Evolutionary conservation across 2,329 filamentous ascomycete species (phyloP).

Genomic region (Pseudogymnoascus sp.): DNA sequence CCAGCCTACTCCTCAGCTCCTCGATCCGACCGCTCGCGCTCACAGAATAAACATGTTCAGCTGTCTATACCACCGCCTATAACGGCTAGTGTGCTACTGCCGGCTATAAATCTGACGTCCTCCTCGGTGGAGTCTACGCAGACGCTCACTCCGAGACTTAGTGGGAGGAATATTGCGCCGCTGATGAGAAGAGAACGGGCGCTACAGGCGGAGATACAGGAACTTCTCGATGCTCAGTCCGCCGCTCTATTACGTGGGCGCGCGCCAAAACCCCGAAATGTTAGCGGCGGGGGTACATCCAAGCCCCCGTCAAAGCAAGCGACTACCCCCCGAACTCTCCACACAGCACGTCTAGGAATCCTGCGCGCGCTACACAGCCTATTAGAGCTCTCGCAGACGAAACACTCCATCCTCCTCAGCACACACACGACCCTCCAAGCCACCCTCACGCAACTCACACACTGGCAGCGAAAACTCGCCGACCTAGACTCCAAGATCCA

Average conservation of each 20-base stretch:
- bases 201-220: conserved; percentile 49
- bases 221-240: conserved; percentile 50
- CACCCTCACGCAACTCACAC: background rate
- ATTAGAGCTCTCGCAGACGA: background rate
- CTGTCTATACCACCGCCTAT: conserved; percentile 7
- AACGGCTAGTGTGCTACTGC: conserved; percentile 9
- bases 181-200: conserved; percentile 37
- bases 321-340: background rate
- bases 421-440: background rate
- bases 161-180: background rate
- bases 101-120: background rate
- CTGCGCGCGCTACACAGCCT: background rate
- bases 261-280: background rate
- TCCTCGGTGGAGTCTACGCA: conserved; percentile 1
- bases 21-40: background rate
- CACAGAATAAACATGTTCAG: background rate
- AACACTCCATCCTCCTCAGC: background rate
- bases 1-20: background rate
- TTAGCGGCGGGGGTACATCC: background rate
- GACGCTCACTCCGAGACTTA: background rate
- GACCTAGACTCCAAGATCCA: background rate
- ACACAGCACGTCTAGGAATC: background rate
- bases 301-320: background rate
- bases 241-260: conserved; percentile 33
- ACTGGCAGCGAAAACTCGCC: background rate